Evolutionary conservation across 148 eudicot species (phyloP).

Genomic region (Diospyros kaki): DNA sequence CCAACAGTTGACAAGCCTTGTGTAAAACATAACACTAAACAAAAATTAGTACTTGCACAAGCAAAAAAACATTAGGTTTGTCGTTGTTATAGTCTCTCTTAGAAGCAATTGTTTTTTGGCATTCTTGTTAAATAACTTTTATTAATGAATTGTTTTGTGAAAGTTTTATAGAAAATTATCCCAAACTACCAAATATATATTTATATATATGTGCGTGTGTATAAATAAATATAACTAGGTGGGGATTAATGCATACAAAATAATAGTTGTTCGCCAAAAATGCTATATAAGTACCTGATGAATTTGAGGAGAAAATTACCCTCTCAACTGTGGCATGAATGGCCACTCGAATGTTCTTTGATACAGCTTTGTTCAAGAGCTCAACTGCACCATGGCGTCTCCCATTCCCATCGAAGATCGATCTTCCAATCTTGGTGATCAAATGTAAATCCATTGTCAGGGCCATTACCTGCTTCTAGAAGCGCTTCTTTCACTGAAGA

Average conservation of each 20-base stretch:
- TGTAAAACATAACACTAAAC: background rate
- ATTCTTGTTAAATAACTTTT: no score
- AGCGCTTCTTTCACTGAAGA: constrained; percentile 9
- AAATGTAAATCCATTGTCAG: constrained; percentile 13
- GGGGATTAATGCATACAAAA: no score
- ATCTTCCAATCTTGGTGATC: constrained; percentile 12
- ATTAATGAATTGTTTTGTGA: no score
- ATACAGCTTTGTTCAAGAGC: constrained; percentile 12
- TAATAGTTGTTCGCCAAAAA: background rate
- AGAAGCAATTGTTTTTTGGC: no score
- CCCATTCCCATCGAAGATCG: constrained; percentile 14
- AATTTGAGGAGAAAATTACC: constrained; percentile 7
- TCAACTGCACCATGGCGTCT: constrained; percentile 18
- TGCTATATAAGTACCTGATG: background rate
- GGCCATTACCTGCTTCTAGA: constrained; percentile 1
- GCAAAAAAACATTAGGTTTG: no score
- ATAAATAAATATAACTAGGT: no score
- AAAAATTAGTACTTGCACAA: background rate
- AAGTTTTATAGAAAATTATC: no score
- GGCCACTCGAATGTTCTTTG: constrained; percentile 7
- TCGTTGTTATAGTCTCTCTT: no score
- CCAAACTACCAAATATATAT: no score
- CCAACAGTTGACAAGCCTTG: constrained; percentile 15
- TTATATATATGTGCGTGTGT: no score
- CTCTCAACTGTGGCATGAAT: constrained; percentile 17